Evolutionary conservation across 2,329 filamentous ascomycete species (phyloP), one percentile per base, ranked within the genome.

Genomic region (Pyricularia sp.): DNA sequence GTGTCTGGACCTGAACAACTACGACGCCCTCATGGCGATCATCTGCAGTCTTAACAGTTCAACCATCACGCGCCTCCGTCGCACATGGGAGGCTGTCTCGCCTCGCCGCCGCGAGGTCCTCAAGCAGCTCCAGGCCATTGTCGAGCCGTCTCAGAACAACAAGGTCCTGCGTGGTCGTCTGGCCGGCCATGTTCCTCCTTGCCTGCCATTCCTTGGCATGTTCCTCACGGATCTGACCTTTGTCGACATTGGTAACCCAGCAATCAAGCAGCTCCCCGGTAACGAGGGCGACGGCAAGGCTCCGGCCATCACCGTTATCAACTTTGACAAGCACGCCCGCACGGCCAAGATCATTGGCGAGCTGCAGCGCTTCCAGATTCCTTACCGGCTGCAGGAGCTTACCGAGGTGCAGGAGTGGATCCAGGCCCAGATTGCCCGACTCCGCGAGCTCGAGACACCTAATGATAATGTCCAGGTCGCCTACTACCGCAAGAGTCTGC

Each of bases 221-320:
- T 98, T 97, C 78, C 84, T 99, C 58, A 99, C 95, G 0, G 95
- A 99, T 76, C 83, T 99, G 55, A 97, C 94, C 0, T 98, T 99
- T 79, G 91, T 97, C 68, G 93, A 98, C 76, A 93, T 94, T 72
- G 95, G 95, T 71, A 98, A 98, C 78, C 91, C 92, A 42, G 88
- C 92, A 5, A 94, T 90, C 2, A 92, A 94, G 74, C 90, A 90
- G 74, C 86, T 97, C 25, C 87, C 87, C 0, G 83, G 76, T 61
- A 79, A 78, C 5, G 77, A 82, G 3, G 79, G 79, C 28, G 73
- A 73, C 26, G 78, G 84, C 76, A 69, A 80, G 72, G 74, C 78
- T n/a, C 78, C 80, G 50, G 86, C 88, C 30, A 85, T 92, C 74
- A 88, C 89, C 0, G 92, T 98, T 36, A 93, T 99, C 84, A 99